These are phyloP conservation scores for Syzygium oleosum DNA, from an alignment of 345 rosid species.

Conservation along the genomic window DNA sequence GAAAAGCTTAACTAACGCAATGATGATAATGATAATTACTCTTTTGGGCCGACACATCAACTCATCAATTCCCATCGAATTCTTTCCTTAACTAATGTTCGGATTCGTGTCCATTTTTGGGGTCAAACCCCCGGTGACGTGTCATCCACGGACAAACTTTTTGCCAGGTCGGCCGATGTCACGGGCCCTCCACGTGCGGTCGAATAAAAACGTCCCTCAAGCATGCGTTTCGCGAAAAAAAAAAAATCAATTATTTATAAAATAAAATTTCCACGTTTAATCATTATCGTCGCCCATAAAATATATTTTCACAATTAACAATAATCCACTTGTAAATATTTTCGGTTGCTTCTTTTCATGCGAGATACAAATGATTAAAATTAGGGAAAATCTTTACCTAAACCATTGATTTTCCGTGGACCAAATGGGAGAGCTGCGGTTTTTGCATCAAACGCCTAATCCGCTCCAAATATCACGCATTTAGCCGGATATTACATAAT, in stretches of 20 bases:
- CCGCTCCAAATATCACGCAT: not conserved
- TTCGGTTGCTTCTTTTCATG: accelerated
- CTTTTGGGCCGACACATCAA: not conserved
- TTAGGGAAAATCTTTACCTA: not conserved
- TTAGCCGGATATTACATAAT: not conserved
- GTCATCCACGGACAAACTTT: not conserved
- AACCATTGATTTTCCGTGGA: accelerated
- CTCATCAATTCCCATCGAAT: not conserved
- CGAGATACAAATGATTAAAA: not conserved
- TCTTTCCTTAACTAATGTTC: not conserved
- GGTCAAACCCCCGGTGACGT: not conserved
- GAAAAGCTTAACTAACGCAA: not conserved
- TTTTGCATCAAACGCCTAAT: not conserved
- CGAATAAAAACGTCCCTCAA: not conserved
- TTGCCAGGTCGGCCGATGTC: not conserved
- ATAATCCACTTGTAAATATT: accelerated
- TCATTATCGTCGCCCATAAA: not conserved
- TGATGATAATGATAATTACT: not conserved
- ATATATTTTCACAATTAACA: not conserved
- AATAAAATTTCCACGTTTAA: no score
- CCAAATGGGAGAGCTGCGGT: accelerated
- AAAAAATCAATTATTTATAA: no score
- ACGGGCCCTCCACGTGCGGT: not conserved
- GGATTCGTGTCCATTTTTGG: not conserved
- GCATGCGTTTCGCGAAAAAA: not conserved